Conservation (phyloP, 768 basidiomycete genomes). For the Crepidotus variabilis region DNA sequence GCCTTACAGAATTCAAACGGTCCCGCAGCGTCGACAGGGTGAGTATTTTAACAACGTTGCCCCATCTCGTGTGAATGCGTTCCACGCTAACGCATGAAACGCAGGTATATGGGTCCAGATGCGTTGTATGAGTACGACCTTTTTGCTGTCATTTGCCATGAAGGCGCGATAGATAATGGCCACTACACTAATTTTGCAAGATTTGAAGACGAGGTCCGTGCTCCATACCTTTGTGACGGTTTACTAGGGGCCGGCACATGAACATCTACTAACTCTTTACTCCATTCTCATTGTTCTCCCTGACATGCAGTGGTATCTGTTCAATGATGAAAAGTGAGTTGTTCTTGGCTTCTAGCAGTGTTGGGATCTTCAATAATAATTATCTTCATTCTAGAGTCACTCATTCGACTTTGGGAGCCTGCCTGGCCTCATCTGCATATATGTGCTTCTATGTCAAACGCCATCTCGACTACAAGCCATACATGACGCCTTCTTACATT, state of each 20-base stretch:
- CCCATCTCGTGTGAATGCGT: not conserved
- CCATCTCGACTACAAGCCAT: constrained; percentile 78
- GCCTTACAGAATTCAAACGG: constrained; percentile 38
- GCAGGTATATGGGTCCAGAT: constrained; percentile 42
- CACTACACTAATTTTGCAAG: constrained; percentile 90
- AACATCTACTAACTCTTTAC: not conserved
- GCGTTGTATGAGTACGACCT: constrained; percentile 86
- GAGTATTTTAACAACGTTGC: not conserved
- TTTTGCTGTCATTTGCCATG: constrained; percentile 91
- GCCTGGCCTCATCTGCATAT: constrained; percentile 74
- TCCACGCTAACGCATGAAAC: not conserved
- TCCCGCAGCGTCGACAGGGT: not conserved
- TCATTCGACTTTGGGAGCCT: constrained; percentile 60
- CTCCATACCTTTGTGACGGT: not conserved
- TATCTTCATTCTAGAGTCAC: constrained; percentile 50
- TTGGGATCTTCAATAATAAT: not conserved
- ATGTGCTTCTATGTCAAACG: constrained; percentile 97
- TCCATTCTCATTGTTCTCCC: constrained; percentile 1
- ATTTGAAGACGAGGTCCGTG: constrained; percentile 76
- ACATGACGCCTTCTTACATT: constrained; percentile 65
- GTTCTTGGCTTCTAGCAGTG: not conserved
- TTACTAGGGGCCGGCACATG: not conserved
- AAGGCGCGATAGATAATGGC: constrained; percentile 91
- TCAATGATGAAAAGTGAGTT: constrained; percentile 89
- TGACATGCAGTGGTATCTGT: constrained; percentile 78